phyloP scores from a whole-genome alignment of 2,329 filamentous ascomycete species.

The Neopestalotiopsis sp. region DNA sequence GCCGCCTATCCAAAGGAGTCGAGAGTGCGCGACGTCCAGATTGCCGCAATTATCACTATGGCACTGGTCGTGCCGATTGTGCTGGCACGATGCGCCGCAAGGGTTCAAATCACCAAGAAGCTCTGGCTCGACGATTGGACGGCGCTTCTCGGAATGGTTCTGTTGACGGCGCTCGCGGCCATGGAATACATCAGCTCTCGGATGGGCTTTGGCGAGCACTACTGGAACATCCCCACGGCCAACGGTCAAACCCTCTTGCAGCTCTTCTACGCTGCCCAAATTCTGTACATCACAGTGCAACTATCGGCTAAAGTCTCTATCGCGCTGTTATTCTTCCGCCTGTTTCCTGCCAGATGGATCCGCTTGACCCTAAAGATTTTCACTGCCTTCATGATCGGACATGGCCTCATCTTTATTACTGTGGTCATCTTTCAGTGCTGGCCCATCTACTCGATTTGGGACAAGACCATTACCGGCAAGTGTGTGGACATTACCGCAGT shows the following conservation, averaged over 20 bases:
- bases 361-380: neutral
- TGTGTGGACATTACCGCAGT: neutral
- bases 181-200: neutral
- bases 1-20: constrained; percentile 1
- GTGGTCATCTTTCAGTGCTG: constrained; percentile 4
- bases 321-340: neutral
- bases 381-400: neutral
- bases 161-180: neutral
- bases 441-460: neutral
- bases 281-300: neutral
- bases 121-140: constrained; percentile 8
- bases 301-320: neutral
- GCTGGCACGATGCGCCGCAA: neutral
- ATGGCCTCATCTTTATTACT: neutral
- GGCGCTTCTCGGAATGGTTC: neutral
- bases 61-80: neutral
- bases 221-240: neutral
- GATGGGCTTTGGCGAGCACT: neutral
- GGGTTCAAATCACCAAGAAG: neutral
- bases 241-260: neutral
- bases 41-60: neutral
- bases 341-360: neutral
- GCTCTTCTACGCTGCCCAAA: neutral
- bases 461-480: neutral
- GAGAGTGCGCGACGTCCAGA: neutral